phyloP scores from a whole-genome alignment of 2,329 filamentous ascomycete species.

The Aspergillus carbonarius region DNA sequence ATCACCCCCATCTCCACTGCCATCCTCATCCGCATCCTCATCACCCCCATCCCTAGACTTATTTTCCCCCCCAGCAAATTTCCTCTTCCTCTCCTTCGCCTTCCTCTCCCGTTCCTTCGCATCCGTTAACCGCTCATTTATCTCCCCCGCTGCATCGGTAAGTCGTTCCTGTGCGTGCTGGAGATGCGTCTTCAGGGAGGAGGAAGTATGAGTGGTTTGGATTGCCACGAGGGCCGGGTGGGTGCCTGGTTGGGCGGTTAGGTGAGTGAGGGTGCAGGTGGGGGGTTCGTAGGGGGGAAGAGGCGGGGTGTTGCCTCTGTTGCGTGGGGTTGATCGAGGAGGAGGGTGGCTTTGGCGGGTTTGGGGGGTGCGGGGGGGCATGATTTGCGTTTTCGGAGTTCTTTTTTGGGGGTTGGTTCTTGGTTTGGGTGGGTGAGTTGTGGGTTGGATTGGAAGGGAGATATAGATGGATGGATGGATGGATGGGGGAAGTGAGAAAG shows the following conservation, averaged over 20 bases:
- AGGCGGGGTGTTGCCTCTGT: conserved; percentile 15
- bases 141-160: conserved; percentile 50
- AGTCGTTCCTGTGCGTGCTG: conserved; percentile 49
- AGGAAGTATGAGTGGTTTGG: conserved; percentile 41
- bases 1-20: conserved; percentile 23
- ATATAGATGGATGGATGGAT: not conserved
- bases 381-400: not conserved
- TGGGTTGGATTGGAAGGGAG: not conserved
- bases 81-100: conserved; percentile 31
- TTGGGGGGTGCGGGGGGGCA: not conserved
- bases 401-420: not conserved
- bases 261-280: conserved; percentile 50
- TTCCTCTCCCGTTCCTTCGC: conserved; percentile 39
- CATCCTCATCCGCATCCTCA: conserved; percentile 34
- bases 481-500: not conserved
- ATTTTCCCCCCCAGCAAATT: conserved; percentile 14
- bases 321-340: not conserved
- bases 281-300: conserved; percentile 56
- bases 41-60: conserved; percentile 19
- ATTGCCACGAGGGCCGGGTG: conserved; percentile 50
- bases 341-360: not conserved
- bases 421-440: not conserved
- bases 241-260: conserved; percentile 50
- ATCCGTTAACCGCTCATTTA: conserved; percentile 55
- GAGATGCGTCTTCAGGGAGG: conserved; percentile 51